A percentile compares a stretch with the other conserved stretches of the same genome.
phyloP scores from a whole-genome alignment of 345 rosid species.

The Rhizophora mangle region DNA sequence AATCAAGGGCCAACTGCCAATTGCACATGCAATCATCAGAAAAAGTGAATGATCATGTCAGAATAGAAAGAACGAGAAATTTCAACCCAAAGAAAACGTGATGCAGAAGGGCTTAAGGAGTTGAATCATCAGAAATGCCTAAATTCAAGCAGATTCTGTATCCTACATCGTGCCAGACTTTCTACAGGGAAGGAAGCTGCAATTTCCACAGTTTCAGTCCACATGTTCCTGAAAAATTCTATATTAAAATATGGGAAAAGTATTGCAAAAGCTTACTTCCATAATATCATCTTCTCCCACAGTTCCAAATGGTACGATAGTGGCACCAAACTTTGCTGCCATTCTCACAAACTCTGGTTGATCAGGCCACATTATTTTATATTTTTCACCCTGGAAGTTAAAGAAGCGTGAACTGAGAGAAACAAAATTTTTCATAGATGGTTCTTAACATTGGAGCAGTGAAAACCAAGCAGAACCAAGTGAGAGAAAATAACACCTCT shows the following conservation, averaged over 20 bases:
- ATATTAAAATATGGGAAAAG: neutral
- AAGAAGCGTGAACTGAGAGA: neutral
- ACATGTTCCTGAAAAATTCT: no score
- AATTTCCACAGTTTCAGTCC: no score
- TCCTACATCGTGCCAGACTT: neutral
- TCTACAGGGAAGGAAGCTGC: no score
- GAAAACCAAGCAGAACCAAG: no score
- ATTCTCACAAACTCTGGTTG: conserved; percentile 71
- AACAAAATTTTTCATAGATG: neutral
- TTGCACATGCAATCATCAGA: neutral
- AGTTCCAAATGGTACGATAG: conserved; percentile 64
- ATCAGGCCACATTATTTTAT: conserved; percentile 76
- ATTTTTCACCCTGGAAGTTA: conserved; percentile 60
- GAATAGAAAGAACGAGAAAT: neutral
- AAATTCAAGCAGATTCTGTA: no score
- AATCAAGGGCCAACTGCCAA: conserved; percentile 42
- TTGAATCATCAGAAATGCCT: no score
- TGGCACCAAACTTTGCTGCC: conserved; percentile 81
- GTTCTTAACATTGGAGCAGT: no score
- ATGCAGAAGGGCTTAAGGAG: no score
- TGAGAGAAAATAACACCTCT: no score
- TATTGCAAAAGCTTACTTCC: conserved; percentile 42
- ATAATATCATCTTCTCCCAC: conserved; percentile 78
- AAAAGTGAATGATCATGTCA: neutral
- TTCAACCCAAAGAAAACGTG: neutral